Conservation (phyloP, 192 early-diverging fungal genomes). For the Radiomyces spectabilis region DNA sequence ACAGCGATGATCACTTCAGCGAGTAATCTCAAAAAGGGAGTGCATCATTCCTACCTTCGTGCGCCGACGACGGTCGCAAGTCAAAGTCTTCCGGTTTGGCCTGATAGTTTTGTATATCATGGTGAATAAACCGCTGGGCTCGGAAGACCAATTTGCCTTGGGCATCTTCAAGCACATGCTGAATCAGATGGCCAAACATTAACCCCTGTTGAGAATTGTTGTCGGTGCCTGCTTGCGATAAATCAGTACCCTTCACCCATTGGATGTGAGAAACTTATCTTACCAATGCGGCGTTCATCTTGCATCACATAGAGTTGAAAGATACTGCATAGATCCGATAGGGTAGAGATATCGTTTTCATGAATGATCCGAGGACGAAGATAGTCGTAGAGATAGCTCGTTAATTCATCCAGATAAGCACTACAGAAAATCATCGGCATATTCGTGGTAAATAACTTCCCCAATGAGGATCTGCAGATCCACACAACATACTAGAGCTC, state of each 20-base stretch:
- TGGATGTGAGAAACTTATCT: no score
- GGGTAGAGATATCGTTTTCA: constrained; percentile 68
- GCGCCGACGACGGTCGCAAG: constrained; percentile 14
- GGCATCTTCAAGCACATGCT: constrained; percentile 79
- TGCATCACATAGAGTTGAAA: constrained; percentile 52
- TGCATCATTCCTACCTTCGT: no score
- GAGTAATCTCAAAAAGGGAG: no score
- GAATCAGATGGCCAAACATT: constrained; percentile 62
- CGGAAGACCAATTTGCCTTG: constrained; percentile 87
- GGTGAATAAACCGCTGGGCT: constrained; percentile 70
- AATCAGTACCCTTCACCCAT: no score
- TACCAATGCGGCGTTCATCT: constrained; percentile 21
- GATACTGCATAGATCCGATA: constrained; percentile 77
- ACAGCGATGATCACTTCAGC: no score
- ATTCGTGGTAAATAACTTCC: not conserved
- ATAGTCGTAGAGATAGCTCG: constrained; percentile 72
- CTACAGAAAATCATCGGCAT: constrained; percentile 22
- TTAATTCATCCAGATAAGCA: constrained; percentile 66
- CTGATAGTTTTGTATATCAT: constrained; percentile 70
- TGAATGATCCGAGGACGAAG: constrained; percentile 85
- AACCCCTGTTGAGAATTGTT: constrained; percentile 26
- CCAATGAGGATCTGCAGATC: not conserved
- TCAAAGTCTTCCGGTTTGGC: constrained; percentile 63
- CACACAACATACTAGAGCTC: constrained; percentile 58
- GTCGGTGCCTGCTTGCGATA: no score